Base-by-base conservation (phyloP, 2,329 filamentous ascomycete genomes). In the Boeremia lycopersici region DNA sequence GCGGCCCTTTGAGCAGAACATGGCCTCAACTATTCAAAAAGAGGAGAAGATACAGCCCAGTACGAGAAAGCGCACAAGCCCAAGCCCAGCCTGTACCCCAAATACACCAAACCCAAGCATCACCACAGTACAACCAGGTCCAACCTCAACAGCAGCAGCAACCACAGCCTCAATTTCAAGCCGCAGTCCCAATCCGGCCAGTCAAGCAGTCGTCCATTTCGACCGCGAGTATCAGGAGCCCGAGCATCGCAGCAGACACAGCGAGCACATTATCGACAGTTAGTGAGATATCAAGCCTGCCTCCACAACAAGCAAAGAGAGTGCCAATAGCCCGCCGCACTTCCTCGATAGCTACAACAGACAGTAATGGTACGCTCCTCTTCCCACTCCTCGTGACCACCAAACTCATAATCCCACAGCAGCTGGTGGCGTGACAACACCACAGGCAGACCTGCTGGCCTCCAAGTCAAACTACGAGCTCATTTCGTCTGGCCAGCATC, bases 21-120 rank as follows among this genome's bases (percentile, higher is more conserved):
- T 70, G 67, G 67, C 66, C 66, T 13, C 66, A 70, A 19, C 25
- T 70, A 10, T 69, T 70, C 58, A 70, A 70, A 31, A 70, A 70
- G 61, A 65, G 67, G 35, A 63, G 67, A 43, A 61, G 67, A 64
- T 66, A 68, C 53, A 70, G 67, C 55, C 67, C 67, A 6, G 62
- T 66, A 15, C 52, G 66, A 42, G 67, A 70, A 45, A 67, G 64
- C 46, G 65, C 58, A 7, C 64, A 64, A 11, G 56, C 63, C 42
- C 63, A 64, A 15, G 56, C 57, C 12, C 60, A 64, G 19, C 56
- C 62, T 19, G n/a, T 36, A 30, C 46, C 33, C 38, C 40, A 26
- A 38, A 6, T 13, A 35, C 19, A 30, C 13, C 48, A 45, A 2
- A 25, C 11, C 17, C 45, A 49, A 23, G 8, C 13, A 17, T 29